Base-by-base conservation (phyloP, 352 stramenopile species). In the Pythium periplocum region DNA sequence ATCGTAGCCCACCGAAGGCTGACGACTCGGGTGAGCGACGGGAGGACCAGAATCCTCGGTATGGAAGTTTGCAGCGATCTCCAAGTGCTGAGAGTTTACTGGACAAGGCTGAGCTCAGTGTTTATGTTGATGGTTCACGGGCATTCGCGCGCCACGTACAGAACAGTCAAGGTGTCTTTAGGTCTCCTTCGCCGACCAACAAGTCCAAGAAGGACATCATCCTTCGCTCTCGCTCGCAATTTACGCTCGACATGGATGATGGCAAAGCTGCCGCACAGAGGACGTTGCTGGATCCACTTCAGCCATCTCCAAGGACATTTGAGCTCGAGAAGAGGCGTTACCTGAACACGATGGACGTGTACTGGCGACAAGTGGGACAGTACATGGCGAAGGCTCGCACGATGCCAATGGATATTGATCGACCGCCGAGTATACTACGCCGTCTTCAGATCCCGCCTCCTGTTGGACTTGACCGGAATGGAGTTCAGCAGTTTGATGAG, bases 261-360 rank as follows among this genome's bases (percentile, higher is more conserved):
- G 54, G 55, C 30, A 36, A 43, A 34, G 12, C 43, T 31, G 43
- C 43, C 9, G 43, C 43, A 48, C 9, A 48, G 17, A 11, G 43
- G 43, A 48, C 17, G 43, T 48, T 48, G 43, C 53, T 88, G 6
- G 66, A 90, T 3, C 75, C 76, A 10, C 40, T 86, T 1, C 72
- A 88, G 43, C 56, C 77, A 1, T 84, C 77, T 1, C 68, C 77
- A 11, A 68, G 75, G 1, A 90, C 73, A n/a, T 89, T 90, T 61
- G 81, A 94, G 40, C 55, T 82, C 17, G 83, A 94, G 54, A 88
- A 87, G 48, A 74, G 77, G 53, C 64, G 71, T 2, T 90, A 93
- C 47, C 60, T 94, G 45, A 78, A 66, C 46, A 90, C 83, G 0
- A 87, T 95, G 67, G 72, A 88, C n/a, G 77, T 74, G 0, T 97